A percentile compares a stretch with the other conserved stretches of the same genome.
These are phyloP conservation scores for Monosporozyma solicola DNA, from an alignment of 805 yeast species.

Conservation along the genomic window DNA sequence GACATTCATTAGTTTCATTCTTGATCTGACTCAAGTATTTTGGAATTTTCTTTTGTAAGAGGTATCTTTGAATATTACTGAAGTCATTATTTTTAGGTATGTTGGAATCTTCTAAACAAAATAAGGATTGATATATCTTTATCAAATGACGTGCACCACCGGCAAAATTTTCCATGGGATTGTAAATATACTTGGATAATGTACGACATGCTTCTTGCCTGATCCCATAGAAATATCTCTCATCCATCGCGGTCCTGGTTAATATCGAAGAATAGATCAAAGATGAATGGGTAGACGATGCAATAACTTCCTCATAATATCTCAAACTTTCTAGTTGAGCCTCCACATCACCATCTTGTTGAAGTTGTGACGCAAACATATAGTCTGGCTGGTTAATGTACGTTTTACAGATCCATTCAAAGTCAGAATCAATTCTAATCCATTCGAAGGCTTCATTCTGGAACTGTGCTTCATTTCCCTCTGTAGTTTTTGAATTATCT, in stretches of 20 bases:
- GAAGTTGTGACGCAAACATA: slow-evolving; percentile 89
- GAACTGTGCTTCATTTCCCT: slow-evolving; percentile 23
- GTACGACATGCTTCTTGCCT: slow-evolving; percentile 81
- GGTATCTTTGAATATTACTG: slow-evolving; percentile 55
- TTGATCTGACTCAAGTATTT: slow-evolving; percentile 49
- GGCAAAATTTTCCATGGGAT: slow-evolving; percentile 14
- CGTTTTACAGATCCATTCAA: slow-evolving; percentile 87
- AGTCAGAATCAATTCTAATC: slow-evolving; percentile 96
- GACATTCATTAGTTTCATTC: slow-evolving; percentile 54
- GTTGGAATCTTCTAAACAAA: slow-evolving; percentile 56
- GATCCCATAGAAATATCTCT: slow-evolving; percentile 80
- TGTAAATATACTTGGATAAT: slow-evolving; percentile 56
- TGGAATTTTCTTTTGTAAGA: slow-evolving; percentile 63
- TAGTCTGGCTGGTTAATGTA: slow-evolving; percentile 84
- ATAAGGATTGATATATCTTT: slow-evolving; percentile 57
- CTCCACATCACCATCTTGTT: slow-evolving; percentile 91
- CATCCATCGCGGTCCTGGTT: slow-evolving; percentile 72
- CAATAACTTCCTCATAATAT: slow-evolving; percentile 49
- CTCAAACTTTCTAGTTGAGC: slow-evolving; percentile 83
- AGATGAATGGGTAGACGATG: slow-evolving; percentile 42
- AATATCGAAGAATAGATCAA: slow-evolving; percentile 65
- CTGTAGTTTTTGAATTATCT: slow-evolving; percentile 52
- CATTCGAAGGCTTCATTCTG: slow-evolving; percentile 88
- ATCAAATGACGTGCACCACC: slow-evolving; percentile 64
- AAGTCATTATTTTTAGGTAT: slow-evolving; percentile 81